Evolutionary conservation across 768 basidiomycete genomes (phyloP).

Genomic region (Rhizopogon roseolus): DNA sequence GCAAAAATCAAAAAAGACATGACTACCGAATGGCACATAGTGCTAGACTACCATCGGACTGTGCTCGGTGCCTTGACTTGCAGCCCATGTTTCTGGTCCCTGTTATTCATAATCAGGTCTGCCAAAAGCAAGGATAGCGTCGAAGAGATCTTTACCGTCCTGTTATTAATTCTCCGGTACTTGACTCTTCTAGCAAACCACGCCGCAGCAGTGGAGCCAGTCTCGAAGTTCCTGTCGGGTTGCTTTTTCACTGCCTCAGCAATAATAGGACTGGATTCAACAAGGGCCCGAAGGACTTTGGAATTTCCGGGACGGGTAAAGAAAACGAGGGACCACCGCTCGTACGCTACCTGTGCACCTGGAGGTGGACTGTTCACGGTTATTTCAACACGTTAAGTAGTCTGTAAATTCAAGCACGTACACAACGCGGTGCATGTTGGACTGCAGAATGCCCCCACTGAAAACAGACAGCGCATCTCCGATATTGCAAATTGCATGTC

Average conservation of each 20-base stretch:
- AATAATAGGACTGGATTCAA: slow-evolving; percentile 46
- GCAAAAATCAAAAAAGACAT: background rate
- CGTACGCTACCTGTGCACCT: slow-evolving; percentile 43
- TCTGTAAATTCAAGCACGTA: background rate
- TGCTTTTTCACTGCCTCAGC: slow-evolving; percentile 33
- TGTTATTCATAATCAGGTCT: slow-evolving; percentile 1
- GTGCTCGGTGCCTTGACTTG: slow-evolving; percentile 27
- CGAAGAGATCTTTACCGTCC: slow-evolving; percentile 25
- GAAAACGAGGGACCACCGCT: slow-evolving; percentile 65
- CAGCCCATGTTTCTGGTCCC: slow-evolving; percentile 27
- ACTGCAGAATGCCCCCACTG: slow-evolving; percentile 62
- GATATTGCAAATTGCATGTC: slow-evolving; percentile 56
- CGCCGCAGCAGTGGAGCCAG: slow-evolving; percentile 30
- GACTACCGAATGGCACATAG: background rate
- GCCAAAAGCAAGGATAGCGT: no score
- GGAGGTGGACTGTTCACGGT: slow-evolving; percentile 39
- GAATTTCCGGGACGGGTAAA: slow-evolving; percentile 61
- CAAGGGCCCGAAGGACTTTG: slow-evolving; percentile 44
- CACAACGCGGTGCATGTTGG: slow-evolving; percentile 60
- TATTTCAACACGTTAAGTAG: background rate
- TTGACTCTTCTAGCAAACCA: slow-evolving; percentile 39
- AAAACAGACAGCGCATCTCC: slow-evolving; percentile 60
- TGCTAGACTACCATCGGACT: no score
- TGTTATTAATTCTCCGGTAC: slow-evolving; percentile 36
- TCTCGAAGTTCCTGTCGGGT: slow-evolving; percentile 33